Percentiles rank a stretch among this genome's conserved stretches.
phyloP scores from a whole-genome alignment of 495 filamentous ascomycete species.

The Penicillium ucsense region DNA sequence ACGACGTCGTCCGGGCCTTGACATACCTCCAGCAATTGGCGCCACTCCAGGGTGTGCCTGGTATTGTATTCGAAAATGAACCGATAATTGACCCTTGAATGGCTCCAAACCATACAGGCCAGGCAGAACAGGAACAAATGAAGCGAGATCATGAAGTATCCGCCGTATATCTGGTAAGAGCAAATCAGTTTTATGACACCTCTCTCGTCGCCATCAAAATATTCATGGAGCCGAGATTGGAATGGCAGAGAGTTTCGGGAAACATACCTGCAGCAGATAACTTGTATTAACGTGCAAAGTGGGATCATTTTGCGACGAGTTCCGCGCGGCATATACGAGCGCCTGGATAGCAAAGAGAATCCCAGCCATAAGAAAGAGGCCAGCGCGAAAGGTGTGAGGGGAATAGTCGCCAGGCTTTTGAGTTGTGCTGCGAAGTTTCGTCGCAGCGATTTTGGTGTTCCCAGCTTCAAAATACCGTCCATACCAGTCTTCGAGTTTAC shows the following conservation, averaged over 20 bases:
- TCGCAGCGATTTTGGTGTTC: slow-evolving; percentile 81
- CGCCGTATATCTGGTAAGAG: slow-evolving; percentile 61
- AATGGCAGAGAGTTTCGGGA: too few relatives aligned
- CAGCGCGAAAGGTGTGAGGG: slow-evolving; percentile 65
- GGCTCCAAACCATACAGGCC: slow-evolving; percentile 71
- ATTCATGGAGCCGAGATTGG: too few relatives aligned
- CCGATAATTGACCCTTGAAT: slow-evolving; percentile 80
- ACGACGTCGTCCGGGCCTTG: not conserved
- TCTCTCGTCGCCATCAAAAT: too few relatives aligned
- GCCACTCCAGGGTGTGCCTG: slow-evolving; percentile 77
- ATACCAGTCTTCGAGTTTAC: slow-evolving; percentile 78
- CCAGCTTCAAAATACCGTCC: slow-evolving; percentile 84
- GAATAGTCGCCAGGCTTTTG: slow-evolving; percentile 59
- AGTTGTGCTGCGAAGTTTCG: slow-evolving; percentile 66
- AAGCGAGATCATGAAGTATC: slow-evolving; percentile 69
- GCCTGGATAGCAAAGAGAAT: slow-evolving; percentile 65
- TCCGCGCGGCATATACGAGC: slow-evolving; percentile 52
- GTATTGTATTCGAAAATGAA: slow-evolving; percentile 97
- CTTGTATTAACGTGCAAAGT: slow-evolving; percentile 44
- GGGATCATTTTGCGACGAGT: slow-evolving; percentile 40
- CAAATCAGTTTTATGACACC: not conserved
- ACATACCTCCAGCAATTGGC: slow-evolving; percentile 66
- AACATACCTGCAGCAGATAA: slow-evolving; percentile 63
- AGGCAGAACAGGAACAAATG: slow-evolving; percentile 68
- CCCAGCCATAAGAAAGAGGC: slow-evolving; percentile 68